Evolutionary conservation across 805 yeast species (phyloP), one percentile per base, ranked within the genome.

Genomic region (baker's yeast (Saccharomyces cerevisiae)): DNA sequence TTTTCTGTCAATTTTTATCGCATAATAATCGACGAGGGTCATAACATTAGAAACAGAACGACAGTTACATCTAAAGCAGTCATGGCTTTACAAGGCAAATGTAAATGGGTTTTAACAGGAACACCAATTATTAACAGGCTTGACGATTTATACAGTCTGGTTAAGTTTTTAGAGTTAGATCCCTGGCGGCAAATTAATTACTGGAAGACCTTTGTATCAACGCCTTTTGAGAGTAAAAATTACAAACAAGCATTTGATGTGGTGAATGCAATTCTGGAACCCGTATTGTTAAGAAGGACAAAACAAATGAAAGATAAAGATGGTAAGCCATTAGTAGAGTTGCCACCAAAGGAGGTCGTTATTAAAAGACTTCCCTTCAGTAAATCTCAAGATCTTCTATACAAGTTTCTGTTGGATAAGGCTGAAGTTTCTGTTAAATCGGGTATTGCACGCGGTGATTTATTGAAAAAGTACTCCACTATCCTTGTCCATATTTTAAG

Each of bases 91-190:
- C 63, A 71, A 9, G 82, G 88, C 61, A 73, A 76, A 21, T 75
- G 94, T 50, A 81, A 82, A 56, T 91, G 98, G 98, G 76, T 86
- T 2, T 73, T 92, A 49, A 89, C 97, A 0, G 98, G 98, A 6
- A 91, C 98, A 0, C 97, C 98, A 0, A 87, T 91, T 29, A 86
- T 90, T 43, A 91, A 91, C 68, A 73, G 91, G 57, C 73, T 92
- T 9, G 97, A 92, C 67, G 98, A 92, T 67, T 70, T 92, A 49
- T 91, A 80, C 65, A 84, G 96, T 5, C 70, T 90, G 50, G 80
- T 90, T 17, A 81, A 82, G 59, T 92, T 85, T 62, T 70, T 92
- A 49, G 76, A 82, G 47, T 70, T 91, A n/a, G 89, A 87, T 60
- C 98, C 98, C 0, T 92, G 97, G 97, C 76, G 84, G 43, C 85